Evolutionary conservation across 306 rosid genomes (phyloP).

Genomic region (Malus sieversii): DNA sequence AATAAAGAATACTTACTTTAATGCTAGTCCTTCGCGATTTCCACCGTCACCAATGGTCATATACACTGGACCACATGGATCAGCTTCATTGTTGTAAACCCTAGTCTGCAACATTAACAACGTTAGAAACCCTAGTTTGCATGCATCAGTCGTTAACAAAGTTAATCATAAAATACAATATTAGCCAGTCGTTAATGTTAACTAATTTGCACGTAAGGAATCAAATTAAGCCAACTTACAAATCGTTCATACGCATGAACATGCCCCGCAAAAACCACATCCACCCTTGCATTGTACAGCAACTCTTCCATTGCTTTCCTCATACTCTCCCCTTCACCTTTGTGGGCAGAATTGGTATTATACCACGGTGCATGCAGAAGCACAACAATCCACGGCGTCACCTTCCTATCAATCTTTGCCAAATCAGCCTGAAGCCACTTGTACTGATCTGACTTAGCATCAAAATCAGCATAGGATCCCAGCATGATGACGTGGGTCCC

Average conservation of each 20-base stretch:
- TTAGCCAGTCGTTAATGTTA: background rate
- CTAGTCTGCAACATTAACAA: constrained; percentile 37
- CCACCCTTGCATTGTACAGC: constrained; percentile 48
- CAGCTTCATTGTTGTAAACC: constrained; percentile 42
- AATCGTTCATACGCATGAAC: constrained; percentile 86
- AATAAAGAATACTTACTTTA: constrained; percentile 27
- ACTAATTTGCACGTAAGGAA: background rate
- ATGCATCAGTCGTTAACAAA: background rate
- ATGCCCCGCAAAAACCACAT: constrained; percentile 62
- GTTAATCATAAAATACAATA: background rate
- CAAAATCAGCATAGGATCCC: constrained; percentile 55
- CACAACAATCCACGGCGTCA: constrained; percentile 55
- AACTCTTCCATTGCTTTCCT: constrained; percentile 53
- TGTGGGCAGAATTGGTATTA: constrained; percentile 61
- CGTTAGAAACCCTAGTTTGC: background rate
- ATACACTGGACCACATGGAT: constrained; percentile 56
- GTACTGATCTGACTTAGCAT: constrained; percentile 38
- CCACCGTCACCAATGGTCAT: constrained; percentile 72
- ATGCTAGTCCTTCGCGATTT: constrained; percentile 68
- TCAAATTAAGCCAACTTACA: constrained; percentile 28
- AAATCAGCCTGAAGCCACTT: constrained; percentile 48
- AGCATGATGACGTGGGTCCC: constrained; percentile 52
- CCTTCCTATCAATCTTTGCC: constrained; percentile 35
- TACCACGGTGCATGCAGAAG: constrained; percentile 79
- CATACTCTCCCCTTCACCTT: constrained; percentile 86